Conservation (phyloP, 306 rosid species). For the Heteromeles arbutifolia region DNA sequence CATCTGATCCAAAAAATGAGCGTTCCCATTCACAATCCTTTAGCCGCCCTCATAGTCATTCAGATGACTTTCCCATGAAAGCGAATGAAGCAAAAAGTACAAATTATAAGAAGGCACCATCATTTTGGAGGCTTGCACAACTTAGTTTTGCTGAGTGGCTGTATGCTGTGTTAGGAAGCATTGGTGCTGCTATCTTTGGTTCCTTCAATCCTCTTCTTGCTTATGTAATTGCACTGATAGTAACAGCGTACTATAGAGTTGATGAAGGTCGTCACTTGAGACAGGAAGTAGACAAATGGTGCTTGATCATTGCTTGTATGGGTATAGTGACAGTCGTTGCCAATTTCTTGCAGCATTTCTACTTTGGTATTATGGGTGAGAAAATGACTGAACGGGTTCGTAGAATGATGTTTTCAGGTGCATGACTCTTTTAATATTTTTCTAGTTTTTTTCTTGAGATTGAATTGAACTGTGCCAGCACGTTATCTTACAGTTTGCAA, state of each 20-base stretch:
- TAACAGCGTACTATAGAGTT: conserved; percentile 62
- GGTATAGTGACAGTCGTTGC: conserved; percentile 94
- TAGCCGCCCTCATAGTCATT: conserved; percentile 84
- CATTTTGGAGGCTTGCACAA: conserved; percentile 92
- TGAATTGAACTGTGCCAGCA: conserved; percentile 4
- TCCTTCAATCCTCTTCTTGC: conserved; percentile 99
- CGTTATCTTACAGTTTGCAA: conserved; percentile 27
- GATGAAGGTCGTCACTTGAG: conserved; percentile 29
- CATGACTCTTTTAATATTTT: not conserved
- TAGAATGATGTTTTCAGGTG: conserved; percentile 99
- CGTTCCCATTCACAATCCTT: conserved; percentile 99
- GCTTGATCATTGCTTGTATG: conserved; percentile 97
- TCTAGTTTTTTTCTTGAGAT: conserved; percentile 9
- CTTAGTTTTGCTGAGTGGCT: conserved; percentile 99
- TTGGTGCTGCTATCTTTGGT: conserved; percentile 97
- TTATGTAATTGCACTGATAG: conserved; percentile 83
- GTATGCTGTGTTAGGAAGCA: conserved; percentile 95
- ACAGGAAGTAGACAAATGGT: conserved; percentile 77
- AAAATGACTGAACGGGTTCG: conserved; percentile 99
- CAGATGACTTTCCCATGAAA: conserved; percentile 59
- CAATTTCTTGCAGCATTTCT: conserved; percentile 97
- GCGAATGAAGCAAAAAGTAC: conserved; percentile 39
- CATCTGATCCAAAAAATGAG: conserved; percentile 94
- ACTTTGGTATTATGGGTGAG: conserved; percentile 99
- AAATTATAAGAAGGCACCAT: conserved; percentile 58